These are phyloP conservation scores for Aspergillus intermedius DNA, from an alignment of 2,329 filamentous ascomycete species.

Conservation along the genomic window DNA sequence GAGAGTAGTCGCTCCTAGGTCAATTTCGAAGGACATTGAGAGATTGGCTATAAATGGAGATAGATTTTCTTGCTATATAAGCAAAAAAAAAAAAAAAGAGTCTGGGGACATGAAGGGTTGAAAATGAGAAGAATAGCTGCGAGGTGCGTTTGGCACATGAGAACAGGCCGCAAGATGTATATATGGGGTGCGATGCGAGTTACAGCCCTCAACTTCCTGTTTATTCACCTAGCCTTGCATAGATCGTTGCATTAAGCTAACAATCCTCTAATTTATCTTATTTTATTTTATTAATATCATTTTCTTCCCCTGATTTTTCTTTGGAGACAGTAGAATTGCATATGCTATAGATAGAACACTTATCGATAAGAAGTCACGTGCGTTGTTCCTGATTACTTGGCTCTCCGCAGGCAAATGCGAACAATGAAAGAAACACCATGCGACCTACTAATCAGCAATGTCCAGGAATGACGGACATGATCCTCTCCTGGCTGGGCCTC, in stretches of 20 bases:
- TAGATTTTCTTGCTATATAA: neutral
- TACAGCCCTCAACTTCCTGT: no score
- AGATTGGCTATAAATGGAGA: neutral
- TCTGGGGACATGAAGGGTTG: neutral
- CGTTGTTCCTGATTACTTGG: constrained; percentile 10
- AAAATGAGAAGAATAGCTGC: neutral
- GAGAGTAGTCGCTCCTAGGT: constrained; percentile 15
- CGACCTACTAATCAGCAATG: constrained; percentile 30
- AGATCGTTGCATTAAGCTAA: no score
- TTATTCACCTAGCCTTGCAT: no score
- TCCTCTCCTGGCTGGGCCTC: constrained; percentile 26
- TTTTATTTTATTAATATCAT: neutral
- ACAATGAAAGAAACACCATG: constrained; percentile 1
- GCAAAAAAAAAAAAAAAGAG: neutral
- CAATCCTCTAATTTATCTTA: neutral
- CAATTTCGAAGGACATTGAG: constrained; percentile 17
- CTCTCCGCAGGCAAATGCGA: constrained; percentile 13
- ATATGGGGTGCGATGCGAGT: neutral
- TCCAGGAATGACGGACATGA: constrained; percentile 33
- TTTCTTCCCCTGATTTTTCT: neutral
- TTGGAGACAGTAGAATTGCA: neutral
- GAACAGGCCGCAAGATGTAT: neutral
- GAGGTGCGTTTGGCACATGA: neutral
- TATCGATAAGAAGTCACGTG: constrained; percentile 16
- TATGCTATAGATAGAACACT: constrained; percentile 2